Evolutionary conservation across 1,284 basidiomycete species (phyloP).

Genomic region (Naganishia albida): DNA sequence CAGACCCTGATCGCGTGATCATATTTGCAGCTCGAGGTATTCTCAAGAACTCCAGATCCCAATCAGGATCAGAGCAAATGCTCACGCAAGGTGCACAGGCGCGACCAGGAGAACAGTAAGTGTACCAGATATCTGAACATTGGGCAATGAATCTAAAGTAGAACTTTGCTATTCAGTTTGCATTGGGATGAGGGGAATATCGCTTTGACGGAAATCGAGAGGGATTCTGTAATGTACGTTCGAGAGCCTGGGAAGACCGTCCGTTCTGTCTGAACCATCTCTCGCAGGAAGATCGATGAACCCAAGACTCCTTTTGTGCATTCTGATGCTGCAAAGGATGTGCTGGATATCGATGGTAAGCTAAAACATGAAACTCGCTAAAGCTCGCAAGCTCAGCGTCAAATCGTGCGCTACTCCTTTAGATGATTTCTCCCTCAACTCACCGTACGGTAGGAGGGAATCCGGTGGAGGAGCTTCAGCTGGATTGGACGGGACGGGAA

Average conservation of each 20-base stretch:
- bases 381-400: constrained; percentile 41
- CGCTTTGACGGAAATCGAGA: constrained; percentile 83
- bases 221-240: constrained; percentile 78
- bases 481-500: constrained; percentile 51
- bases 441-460: constrained; percentile 7
- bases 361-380: constrained; percentile 15
- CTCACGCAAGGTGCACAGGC: constrained; percentile 15
- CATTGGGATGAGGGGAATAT: constrained; percentile 93
- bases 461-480: constrained; percentile 1
- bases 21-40: constrained; percentile 32
- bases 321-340: constrained; percentile 19
- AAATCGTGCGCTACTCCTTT: constrained; percentile 44
- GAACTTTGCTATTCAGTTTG: constrained; percentile 55
- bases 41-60: constrained; percentile 33
- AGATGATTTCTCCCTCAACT: constrained; percentile 39
- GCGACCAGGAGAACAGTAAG: constrained; percentile 6
- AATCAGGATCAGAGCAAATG: constrained; percentile 20
- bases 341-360: constrained; percentile 19
- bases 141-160: neutral
- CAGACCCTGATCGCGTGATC: neutral
- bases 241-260: too few relatives aligned
- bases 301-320: constrained; percentile 90
- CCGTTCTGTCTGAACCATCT: neutral
- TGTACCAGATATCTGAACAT: neutral
- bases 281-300: constrained; percentile 76